Base-by-base conservation (phyloP, 345 rosid species). In the Hypericum androsaemum region DNA sequence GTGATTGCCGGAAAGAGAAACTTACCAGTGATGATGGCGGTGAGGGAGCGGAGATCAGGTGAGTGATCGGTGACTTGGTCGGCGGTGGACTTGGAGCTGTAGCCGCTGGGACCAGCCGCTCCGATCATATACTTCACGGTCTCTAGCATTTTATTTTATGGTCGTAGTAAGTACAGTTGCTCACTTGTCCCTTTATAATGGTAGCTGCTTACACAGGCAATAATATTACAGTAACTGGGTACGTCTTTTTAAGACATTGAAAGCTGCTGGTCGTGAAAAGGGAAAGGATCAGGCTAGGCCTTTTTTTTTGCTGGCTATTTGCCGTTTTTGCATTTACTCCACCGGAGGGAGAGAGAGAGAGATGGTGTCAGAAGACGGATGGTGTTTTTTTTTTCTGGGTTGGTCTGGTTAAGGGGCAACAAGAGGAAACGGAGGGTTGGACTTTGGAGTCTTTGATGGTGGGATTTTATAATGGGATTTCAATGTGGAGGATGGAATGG, bases 31-130 rank as follows among this genome's bases (percentile, higher is more conserved):
- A 92, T 78, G 64, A 92, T 65, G 53, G 88, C 96, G 16, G 96
- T 92, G 58, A 75, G 13, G 57, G 77, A 78, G 50, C 78, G 72
- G 37, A 83, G 81, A 69, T 85, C 82, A 35, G 55, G 49, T 64
- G 70, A 73, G 62, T 55, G 49, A n/a, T 73, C 71, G 0, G 95
- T 88, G 12, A 83, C 96, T 41, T 80, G 69, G 12, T 80, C 96
- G 54, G 94, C 96, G 54, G 94, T 83, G 64, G 98, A 77, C 64
- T 83, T 92, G 56, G 98, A 85, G 55, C 98, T 86, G 61, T 67
- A 92, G 14, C 96, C 95, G 59, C 86, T 79, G 42, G 80, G 71
- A 4, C 98, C 98, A 58, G 65, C 71, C 14, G 86, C 64, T 59
- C 98, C 98, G 74, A 80, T 48, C 10, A 92, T 78, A 77, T 88